phyloP scores from a whole-genome alignment of 495 filamentous ascomycete genomes.

The Hyaloscypha variabilis region DNA sequence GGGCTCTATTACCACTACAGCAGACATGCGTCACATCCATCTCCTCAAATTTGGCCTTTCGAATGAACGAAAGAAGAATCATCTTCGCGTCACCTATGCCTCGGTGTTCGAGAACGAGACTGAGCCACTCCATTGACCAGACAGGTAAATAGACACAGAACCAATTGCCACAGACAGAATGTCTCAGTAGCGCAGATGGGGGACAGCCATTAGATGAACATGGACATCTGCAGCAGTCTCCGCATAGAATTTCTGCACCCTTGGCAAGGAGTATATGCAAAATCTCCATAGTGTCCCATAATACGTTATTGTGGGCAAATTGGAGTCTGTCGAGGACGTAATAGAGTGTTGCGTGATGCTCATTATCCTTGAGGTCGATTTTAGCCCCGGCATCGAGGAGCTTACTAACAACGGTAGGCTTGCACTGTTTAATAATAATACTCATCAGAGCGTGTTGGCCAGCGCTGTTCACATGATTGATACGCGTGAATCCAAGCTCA shows the following conservation, averaged over 20 bases:
- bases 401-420: slow-evolving; percentile 14
- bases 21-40: slow-evolving; percentile 20
- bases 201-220: slow-evolving; percentile 15
- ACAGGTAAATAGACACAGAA: slow-evolving; percentile 2
- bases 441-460: slow-evolving; percentile 20
- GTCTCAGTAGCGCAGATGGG: slow-evolving; percentile 8
- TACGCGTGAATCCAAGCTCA: slow-evolving; percentile 39
- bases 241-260: slow-evolving; percentile 6
- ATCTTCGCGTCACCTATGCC: slow-evolving; percentile 3
- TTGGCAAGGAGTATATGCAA: slow-evolving; percentile 11
- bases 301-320: background rate
- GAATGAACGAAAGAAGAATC: slow-evolving; percentile 21
- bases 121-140: slow-evolving; percentile 20
- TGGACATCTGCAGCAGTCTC: slow-evolving; percentile 12
- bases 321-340: slow-evolving; percentile 13
- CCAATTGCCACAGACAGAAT: background rate
- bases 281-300: slow-evolving; percentile 12
- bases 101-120: slow-evolving; percentile 13
- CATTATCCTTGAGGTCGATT: slow-evolving; percentile 19
- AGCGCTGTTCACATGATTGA: slow-evolving; percentile 19
- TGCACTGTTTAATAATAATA: background rate
- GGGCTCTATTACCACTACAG: background rate
- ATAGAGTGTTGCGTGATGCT: slow-evolving; percentile 14
- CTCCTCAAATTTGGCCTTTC: slow-evolving; percentile 15
- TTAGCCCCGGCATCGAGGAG: slow-evolving; percentile 13